Conservation (phyloP, 2,329 filamentous ascomycete species). For the Neopestalotiopsis clavispora region DNA sequence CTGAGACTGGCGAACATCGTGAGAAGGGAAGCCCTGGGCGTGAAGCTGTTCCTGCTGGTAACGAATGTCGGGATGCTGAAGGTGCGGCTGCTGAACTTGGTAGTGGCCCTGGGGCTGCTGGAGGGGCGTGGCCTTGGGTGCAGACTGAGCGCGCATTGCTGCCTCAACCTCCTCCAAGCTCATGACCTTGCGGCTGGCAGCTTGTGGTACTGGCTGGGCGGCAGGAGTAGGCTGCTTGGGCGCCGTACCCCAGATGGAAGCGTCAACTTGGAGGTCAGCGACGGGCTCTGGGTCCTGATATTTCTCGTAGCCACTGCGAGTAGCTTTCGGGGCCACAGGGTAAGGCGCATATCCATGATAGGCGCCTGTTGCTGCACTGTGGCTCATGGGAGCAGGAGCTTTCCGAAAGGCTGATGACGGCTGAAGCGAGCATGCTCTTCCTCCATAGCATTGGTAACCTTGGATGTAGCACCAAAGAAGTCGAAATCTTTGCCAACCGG, state of each 20-base stretch:
- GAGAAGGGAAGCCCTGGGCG: constrained; percentile 28
- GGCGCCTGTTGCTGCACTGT: constrained; percentile 33
- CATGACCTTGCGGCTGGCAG: constrained; percentile 76
- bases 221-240: constrained; percentile 58
- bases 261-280: constrained; percentile 89
- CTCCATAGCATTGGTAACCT: constrained; percentile 83
- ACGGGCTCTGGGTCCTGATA: constrained; percentile 85
- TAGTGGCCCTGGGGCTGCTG: constrained; percentile 38
- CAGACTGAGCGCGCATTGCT: constrained; percentile 74
- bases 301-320: constrained; percentile 86
- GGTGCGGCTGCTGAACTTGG: constrained; percentile 33
- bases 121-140: constrained; percentile 38
- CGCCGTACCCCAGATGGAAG: constrained; percentile 86
- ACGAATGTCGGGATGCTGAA: constrained; percentile 32
- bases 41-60: constrained; percentile 31
- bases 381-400: constrained; percentile 38
- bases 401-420: constrained; percentile 69
- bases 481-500: constrained; percentile 91
- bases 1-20: constrained; percentile 32
- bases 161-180: constrained; percentile 97
- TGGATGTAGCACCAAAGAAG: constrained; percentile 91
- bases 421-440: constrained; percentile 89
- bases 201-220: constrained; percentile 20
- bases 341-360: constrained; percentile 39
- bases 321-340: constrained; percentile 60